phyloP scores from a whole-genome alignment of 2,329 filamentous ascomycete genomes.

The Bipolaris oryzae region DNA sequence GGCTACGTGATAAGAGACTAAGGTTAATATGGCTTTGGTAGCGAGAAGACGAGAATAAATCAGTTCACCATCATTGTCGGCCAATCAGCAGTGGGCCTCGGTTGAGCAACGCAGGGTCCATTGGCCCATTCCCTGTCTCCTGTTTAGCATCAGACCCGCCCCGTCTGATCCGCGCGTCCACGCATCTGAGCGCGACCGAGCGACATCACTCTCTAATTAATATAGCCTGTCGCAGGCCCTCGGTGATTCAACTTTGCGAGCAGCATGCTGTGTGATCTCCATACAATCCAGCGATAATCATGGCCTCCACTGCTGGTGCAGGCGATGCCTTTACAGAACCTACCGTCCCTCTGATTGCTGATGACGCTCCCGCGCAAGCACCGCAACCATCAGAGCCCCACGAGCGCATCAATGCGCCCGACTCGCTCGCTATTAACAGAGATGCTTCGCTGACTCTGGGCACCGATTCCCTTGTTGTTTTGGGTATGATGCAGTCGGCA shows the following conservation, averaged over 20 bases:
- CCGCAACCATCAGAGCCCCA: background rate
- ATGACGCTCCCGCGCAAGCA: conserved; percentile 37
- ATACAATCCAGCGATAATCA: conserved; percentile 26
- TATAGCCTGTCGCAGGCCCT: background rate
- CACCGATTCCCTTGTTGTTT: conserved; percentile 64
- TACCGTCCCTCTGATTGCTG: conserved; percentile 4
- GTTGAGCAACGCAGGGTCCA: conserved; percentile 18
- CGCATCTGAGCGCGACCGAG: conserved; percentile 3
- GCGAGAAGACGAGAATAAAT: conserved; percentile 14
- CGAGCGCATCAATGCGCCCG: conserved; percentile 21
- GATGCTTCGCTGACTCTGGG: conserved; percentile 66
- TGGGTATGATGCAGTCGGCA: conserved; percentile 54
- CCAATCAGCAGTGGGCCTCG: conserved; percentile 8
- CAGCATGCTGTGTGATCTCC: conserved; percentile 10
- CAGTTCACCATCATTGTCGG: background rate
- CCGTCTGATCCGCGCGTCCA: background rate
- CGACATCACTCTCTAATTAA: background rate
- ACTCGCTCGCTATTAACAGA: conserved; percentile 61
- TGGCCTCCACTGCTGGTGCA: conserved; percentile 16
- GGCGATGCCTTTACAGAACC: conserved; percentile 13
- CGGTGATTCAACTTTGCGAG: background rate
- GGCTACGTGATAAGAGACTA: conserved; percentile 2
- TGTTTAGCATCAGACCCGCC: conserved; percentile 19
- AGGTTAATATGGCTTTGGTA: conserved; percentile 22
- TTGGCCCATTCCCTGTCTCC: conserved; percentile 8